Evolutionary conservation across 768 basidiomycete genomes (phyloP).

Genomic region (Boletus patriciae): DNA sequence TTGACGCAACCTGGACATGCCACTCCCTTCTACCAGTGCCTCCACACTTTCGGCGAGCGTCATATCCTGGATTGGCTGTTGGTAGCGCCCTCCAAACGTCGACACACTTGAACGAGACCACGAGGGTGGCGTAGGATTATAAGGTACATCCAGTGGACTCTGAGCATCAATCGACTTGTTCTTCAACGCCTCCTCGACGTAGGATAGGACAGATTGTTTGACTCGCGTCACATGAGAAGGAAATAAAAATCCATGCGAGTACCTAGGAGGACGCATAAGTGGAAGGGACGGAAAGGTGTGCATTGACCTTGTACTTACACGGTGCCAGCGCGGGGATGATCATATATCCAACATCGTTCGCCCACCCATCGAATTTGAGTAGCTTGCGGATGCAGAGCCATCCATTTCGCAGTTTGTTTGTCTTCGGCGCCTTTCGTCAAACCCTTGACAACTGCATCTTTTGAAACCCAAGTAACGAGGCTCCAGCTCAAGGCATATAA

Average conservation of each 20-base stretch:
- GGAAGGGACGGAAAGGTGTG: constrained; percentile 1
- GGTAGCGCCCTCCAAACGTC: constrained; percentile 77
- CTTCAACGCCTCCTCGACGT: constrained; percentile 46
- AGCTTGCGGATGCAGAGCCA: constrained; percentile 78
- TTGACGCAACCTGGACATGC: constrained; percentile 71
- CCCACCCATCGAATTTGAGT: constrained; percentile 83
- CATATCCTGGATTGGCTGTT: constrained; percentile 64
- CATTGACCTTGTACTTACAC: constrained; percentile 56
- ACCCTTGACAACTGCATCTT: constrained; percentile 63
- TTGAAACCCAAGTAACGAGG: constrained; percentile 84
- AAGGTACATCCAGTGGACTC: constrained; percentile 19
- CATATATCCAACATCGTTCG: constrained; percentile 97
- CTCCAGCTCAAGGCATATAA: constrained; percentile 88
- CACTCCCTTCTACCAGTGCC: constrained; percentile 89
- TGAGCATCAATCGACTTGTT: constrained; percentile 35
- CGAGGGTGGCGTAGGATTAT: constrained; percentile 48
- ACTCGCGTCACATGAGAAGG: constrained; percentile 82
- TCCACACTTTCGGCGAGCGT: constrained; percentile 75
- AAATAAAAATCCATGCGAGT: constrained; percentile 94
- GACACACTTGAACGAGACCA: constrained; percentile 86
- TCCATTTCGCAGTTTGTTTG: constrained; percentile 92
- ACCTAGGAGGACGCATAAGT: constrained; percentile 46
- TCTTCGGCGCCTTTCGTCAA: constrained; percentile 85
- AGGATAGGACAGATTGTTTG: constrained; percentile 52
- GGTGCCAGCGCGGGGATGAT: constrained; percentile 91